Percentiles rank a stretch among this genome's conserved stretches.
phyloP scores from a whole-genome alignment of 2,329 filamentous ascomycete species.

The Penicillium sp. region DNA sequence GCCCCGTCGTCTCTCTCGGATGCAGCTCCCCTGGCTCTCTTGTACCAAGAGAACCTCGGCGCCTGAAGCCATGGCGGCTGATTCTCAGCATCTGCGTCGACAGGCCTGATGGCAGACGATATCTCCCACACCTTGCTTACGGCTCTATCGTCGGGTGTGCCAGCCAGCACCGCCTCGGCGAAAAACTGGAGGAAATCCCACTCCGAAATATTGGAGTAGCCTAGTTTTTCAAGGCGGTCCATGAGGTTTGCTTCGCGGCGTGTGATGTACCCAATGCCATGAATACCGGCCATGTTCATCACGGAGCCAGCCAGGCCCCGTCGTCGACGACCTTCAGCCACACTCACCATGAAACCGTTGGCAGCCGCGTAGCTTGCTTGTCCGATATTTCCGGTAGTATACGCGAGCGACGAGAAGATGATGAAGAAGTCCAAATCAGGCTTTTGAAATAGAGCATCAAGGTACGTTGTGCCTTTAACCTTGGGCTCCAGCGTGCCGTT shows the following conservation, averaged over 20 bases:
- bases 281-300: slow-evolving; percentile 27
- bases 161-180: slow-evolving; percentile 47
- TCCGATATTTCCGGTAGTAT: slow-evolving; percentile 25
- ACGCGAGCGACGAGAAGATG: slow-evolving; percentile 29
- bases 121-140: background rate
- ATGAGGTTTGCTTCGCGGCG: too few relatives aligned
- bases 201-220: slow-evolving; percentile 40
- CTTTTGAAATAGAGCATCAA: slow-evolving; percentile 21
- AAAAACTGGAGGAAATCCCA: slow-evolving; percentile 51
- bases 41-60: background rate
- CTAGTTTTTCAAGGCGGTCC: background rate
- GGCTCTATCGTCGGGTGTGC: slow-evolving; percentile 27
- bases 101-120: slow-evolving; percentile 14
- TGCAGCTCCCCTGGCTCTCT: too few relatives aligned
- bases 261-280: slow-evolving; percentile 28
- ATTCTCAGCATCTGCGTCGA: background rate
- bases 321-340: slow-evolving; percentile 11
- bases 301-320: slow-evolving; percentile 17
- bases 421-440: slow-evolving; percentile 37
- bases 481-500: slow-evolving; percentile 33
- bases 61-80: background rate
- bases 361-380: slow-evolving; percentile 37
- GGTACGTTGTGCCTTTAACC: slow-evolving; percentile 30
- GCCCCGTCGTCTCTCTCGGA: background rate
- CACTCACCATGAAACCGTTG: slow-evolving; percentile 20